Evolutionary conservation across 2,329 filamentous ascomycete species (phyloP).

Genomic region (Exophiala alcalophila): DNA sequence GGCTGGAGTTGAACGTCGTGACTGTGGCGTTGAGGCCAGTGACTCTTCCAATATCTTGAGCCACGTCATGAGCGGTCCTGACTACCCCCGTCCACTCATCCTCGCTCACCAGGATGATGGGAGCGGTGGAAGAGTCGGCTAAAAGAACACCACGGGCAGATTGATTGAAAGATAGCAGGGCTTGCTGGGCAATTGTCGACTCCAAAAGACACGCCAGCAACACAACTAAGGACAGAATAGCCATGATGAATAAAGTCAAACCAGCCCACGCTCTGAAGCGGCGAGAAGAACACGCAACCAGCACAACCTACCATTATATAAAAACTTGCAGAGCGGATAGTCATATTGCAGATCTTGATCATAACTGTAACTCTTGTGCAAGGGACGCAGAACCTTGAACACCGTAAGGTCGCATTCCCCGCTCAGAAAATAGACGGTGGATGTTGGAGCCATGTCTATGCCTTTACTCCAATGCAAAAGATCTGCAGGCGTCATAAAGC

Average conservation of each 20-base stretch:
- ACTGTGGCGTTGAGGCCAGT: slow-evolving; percentile 62
- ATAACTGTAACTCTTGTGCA: too few relatives aligned
- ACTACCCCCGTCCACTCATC: slow-evolving; percentile 67
- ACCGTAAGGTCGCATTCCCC: too few relatives aligned
- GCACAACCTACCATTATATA: slow-evolving; percentile 3
- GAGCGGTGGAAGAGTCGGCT: slow-evolving; percentile 5
- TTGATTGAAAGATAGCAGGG: slow-evolving; percentile 7
- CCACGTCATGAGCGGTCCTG: slow-evolving; percentile 65
- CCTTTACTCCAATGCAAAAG: too few relatives aligned
- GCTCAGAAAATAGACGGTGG: too few relatives aligned
- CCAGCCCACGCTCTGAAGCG: neutral
- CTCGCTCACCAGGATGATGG: slow-evolving; percentile 51
- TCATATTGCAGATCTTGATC: too few relatives aligned
- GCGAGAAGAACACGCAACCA: neutral
- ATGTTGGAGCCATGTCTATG: too few relatives aligned
- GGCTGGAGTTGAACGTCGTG: slow-evolving; percentile 51
- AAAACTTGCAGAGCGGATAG: too few relatives aligned
- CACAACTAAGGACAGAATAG: slow-evolving; percentile 1
- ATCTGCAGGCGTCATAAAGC: too few relatives aligned
- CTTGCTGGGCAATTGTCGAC: slow-evolving; percentile 2
- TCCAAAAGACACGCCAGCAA: slow-evolving; percentile 3
- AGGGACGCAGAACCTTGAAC: too few relatives aligned
- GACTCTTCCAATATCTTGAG: slow-evolving; percentile 67
- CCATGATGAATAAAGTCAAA: neutral
- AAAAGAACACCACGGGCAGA: slow-evolving; percentile 6